Conservation (phyloP, 1,139 yeast species). For the Blastobotrys arbuscula region DNA sequence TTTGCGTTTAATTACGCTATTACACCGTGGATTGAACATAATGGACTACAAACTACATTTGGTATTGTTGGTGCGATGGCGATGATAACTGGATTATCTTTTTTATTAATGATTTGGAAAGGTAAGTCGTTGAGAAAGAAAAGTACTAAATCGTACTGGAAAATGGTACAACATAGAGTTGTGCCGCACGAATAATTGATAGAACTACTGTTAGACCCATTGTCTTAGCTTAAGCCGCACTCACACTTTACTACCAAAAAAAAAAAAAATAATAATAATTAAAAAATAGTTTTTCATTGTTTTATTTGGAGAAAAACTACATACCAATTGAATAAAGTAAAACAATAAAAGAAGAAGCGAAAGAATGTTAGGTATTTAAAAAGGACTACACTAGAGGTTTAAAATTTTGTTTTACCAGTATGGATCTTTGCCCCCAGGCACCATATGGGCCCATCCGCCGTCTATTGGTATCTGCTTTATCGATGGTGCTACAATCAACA, state of each 20-base stretch:
- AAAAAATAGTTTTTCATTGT: too few species aligned
- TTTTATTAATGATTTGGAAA: conserved; percentile 36
- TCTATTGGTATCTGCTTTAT: background rate
- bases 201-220: too few species aligned
- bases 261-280: too few species aligned
- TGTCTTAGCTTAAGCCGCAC: too few species aligned
- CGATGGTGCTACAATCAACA: background rate
- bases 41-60: conserved; percentile 43
- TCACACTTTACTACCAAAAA: background rate
- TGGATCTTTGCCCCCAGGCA: background rate
- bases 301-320: background rate
- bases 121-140: conserved; percentile 25
- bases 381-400: background rate
- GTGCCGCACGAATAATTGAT: background rate
- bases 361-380: too few species aligned
- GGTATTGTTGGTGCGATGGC: conserved; percentile 42
- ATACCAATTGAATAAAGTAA: background rate
- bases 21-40: conserved; percentile 43
- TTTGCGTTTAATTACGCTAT: conserved; percentile 47
- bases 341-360: background rate
- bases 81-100: conserved; percentile 40
- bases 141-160: conserved; percentile 16
- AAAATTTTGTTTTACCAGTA: background rate
- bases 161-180: background rate
- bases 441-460: background rate